Evolutionary conservation across 2,329 filamentous ascomycete species (phyloP).

Genomic region (Epichloe amarillans): DNA sequence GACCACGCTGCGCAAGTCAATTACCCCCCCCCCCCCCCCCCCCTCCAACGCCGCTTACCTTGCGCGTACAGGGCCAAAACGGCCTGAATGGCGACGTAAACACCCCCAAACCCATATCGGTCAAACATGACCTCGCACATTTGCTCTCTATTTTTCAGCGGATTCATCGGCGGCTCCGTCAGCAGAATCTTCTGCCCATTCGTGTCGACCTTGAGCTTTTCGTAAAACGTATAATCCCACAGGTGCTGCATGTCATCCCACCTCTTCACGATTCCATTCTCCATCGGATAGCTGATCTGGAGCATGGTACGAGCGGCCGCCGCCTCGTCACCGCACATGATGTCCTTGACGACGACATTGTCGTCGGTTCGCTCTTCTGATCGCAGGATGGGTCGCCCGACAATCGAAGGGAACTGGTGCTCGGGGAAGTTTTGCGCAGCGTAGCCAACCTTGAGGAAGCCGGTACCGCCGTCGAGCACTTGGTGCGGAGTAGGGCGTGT

Average conservation of each 20-base stretch:
- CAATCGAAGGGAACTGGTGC: conserved; percentile 95
- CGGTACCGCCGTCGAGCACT: conserved; percentile 99
- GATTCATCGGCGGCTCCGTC: conserved; percentile 96
- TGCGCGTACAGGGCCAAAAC: conserved; percentile 94
- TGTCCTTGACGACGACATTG: conserved; percentile 74
- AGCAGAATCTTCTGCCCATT: conserved; percentile 91
- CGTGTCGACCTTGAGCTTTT: conserved; percentile 91
- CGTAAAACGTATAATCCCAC: conserved; percentile 97
- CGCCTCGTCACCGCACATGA: conserved; percentile 99
- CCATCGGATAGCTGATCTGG: conserved; percentile 98
- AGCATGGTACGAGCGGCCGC: conserved; percentile 93
- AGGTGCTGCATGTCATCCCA: conserved; percentile 99
- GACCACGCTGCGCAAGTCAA: neutral
- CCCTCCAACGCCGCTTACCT: conserved; percentile 37
- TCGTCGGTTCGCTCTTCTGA: conserved; percentile 67
- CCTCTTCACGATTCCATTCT: conserved; percentile 98
- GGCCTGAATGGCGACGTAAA: conserved; percentile 96
- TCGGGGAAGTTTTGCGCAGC: conserved; percentile 99
- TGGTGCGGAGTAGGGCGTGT: conserved; percentile 22
- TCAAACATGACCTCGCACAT: conserved; percentile 99
- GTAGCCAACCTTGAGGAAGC: conserved; percentile 99
- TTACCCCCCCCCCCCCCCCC: too few species aligned
- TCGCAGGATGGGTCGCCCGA: conserved; percentile 92
- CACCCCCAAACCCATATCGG: conserved; percentile 86
- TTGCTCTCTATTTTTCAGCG: conserved; percentile 87